A percentile compares a stretch with the other conserved stretches of the same genome.
Conservation (phyloP, 1,284 basidiomycete genomes). For the Malassezia brasiliensis region DNA sequence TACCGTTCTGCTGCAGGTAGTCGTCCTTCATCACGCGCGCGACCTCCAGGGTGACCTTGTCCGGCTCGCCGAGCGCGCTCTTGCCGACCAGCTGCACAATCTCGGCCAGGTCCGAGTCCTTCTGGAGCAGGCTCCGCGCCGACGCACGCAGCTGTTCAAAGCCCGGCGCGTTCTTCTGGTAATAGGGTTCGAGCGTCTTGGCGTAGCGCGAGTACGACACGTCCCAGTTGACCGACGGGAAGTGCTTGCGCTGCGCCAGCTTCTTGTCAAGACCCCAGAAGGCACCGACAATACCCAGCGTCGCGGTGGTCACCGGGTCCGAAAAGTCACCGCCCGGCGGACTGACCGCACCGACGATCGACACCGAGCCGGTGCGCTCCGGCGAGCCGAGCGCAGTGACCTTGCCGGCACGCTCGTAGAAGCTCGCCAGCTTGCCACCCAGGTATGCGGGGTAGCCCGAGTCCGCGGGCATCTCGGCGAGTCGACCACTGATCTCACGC, state of each 20-base stretch:
- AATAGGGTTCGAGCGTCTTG: conserved; percentile 85
- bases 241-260: conserved; percentile 92
- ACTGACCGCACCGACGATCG: conserved; percentile 96
- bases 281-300: conserved; percentile 95
- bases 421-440: conserved; percentile 85
- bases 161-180: conserved; percentile 74
- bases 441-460: conserved; percentile 93
- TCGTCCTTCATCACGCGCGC: conserved; percentile 89
- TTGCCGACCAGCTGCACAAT: conserved; percentile 99
- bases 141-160: conserved; percentile 84
- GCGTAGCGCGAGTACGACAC: conserved; percentile 98
- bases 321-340: conserved; percentile 99
- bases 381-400: conserved; percentile 87
- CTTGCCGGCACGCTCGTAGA: conserved; percentile 99
- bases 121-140: conserved; percentile 93
- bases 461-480: conserved; percentile 99
- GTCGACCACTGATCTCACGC: conserved; percentile 96
- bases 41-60: conserved; percentile 97
- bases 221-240: conserved; percentile 98
- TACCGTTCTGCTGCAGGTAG: conserved; percentile 97
- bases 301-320: conserved; percentile 93
- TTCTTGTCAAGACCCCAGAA: conserved; percentile 73
- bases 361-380: conserved; percentile 78
- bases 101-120: conserved; percentile 95
- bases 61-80: conserved; percentile 88